Evolutionary conservation across 805 yeast genomes (phyloP), one percentile per base, ranked within the genome.

Genomic region (Zygotorulaspora chibaensis): DNA sequence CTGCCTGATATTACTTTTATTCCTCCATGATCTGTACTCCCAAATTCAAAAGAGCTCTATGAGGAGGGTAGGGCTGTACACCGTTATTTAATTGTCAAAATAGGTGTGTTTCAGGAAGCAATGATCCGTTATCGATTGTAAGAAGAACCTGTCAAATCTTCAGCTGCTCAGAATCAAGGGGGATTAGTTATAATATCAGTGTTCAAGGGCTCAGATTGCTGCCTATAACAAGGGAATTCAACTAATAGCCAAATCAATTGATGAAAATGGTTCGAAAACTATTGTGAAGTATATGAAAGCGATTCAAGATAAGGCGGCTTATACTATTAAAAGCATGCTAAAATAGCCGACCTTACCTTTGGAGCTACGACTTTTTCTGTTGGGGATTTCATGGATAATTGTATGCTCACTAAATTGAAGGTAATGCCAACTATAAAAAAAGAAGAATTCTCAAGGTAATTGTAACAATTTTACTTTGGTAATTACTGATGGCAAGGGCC

Each of bases 11-110:
- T 90, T 52, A 90, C 97, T 0, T 95, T 90, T 10, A 82, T 90
- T 36, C 85, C 96, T 0, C 98, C 98, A 0, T 97, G 97, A 1
- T 84, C 95, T 0, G 87, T 91, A 88, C 96, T 96, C 12, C 96
- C 96, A 8, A 81, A 84, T 60, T 87, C 96, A 1, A 87, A 82
- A 57, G 81, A 81, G 47, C 67, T 91, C 34, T 84, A 80, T 73
- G 90, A 90, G 60, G 97, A 90, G 67, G 98, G 97, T 37, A 96
- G 96, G 2, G 79, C 87, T 2, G 87, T 91, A 29, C 76, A 79
- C 57, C 81, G 93, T 1, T 90, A 83, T 61, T 73, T 85, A 48
- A 72, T 91, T 12, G 91, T 89, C 7, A 67, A 73, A 26, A 70
- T 76, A 43, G 95, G 95, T 2, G 70, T 68, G 35, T 90, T 90